Evolutionary conservation across 2,329 filamentous ascomycete genomes (phyloP).

Genomic region (Davidsoniella virescens): DNA sequence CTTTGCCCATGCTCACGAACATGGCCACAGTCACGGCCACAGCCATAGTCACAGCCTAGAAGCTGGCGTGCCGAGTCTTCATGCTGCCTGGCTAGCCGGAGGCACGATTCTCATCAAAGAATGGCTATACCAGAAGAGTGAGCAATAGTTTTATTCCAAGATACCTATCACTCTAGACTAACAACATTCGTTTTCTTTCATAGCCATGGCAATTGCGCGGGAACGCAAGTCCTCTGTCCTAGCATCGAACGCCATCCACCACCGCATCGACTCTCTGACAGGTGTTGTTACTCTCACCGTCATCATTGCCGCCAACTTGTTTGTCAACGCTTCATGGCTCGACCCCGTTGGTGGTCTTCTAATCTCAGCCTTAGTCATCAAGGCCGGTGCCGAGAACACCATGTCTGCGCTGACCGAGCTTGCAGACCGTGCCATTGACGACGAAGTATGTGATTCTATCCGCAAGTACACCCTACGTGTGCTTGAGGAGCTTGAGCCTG

Average conservation of each 20-base stretch:
- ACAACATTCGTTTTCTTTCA: slow-evolving; percentile 7
- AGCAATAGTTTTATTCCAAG: slow-evolving; percentile 24
- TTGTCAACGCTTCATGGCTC: slow-evolving; percentile 76
- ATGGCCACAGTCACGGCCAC: slow-evolving; percentile 47
- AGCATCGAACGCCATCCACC: slow-evolving; percentile 89
- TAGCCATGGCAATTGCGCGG: slow-evolving; percentile 86
- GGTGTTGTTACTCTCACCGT: slow-evolving; percentile 83
- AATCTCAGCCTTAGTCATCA: slow-evolving; percentile 86
- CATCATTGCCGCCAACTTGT: slow-evolving; percentile 76
- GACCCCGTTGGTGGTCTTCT: slow-evolving; percentile 86
- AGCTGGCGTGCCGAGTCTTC: slow-evolving; percentile 58
- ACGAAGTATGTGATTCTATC: slow-evolving; percentile 62
- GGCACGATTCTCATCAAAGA: slow-evolving; percentile 88
- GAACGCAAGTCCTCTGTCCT: slow-evolving; percentile 92
- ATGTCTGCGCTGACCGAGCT: slow-evolving; percentile 68
- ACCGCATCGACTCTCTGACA: slow-evolving; percentile 88
- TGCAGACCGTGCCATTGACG: slow-evolving; percentile 77
- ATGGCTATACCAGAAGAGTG: slow-evolving; percentile 93
- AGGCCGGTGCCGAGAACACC: slow-evolving; percentile 78
- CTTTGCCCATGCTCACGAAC: slow-evolving; percentile 43
- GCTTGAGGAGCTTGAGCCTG: slow-evolving; percentile 25
- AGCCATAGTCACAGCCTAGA: slow-evolving; percentile 27
- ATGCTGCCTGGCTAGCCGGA: slow-evolving; percentile 85
- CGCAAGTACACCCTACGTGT: slow-evolving; percentile 46
- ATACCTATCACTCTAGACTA: neutral